Evolutionary conservation across 169 alveolate genomes (phyloP).

Genomic region (Cryptosporidium meleagridis): DNA sequence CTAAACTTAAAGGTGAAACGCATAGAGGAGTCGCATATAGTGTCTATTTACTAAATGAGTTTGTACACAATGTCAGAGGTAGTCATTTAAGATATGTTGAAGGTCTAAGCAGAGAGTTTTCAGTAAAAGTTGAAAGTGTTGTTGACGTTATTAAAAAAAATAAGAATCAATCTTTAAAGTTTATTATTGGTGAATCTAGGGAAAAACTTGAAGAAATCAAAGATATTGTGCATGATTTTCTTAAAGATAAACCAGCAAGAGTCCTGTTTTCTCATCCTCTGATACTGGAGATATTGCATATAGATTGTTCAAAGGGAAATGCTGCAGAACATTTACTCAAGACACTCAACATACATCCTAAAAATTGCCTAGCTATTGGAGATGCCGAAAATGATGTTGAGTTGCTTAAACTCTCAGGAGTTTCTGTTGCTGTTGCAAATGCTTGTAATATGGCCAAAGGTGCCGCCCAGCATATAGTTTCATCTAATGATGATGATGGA

Average conservation of each 20-base stretch:
- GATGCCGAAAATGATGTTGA: slow-evolving; percentile 86
- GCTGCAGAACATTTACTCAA: slow-evolving; percentile 81
- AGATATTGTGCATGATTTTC: slow-evolving; percentile 65
- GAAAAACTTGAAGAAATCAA: slow-evolving; percentile 73
- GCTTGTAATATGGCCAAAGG: slow-evolving; percentile 80
- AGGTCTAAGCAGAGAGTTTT: slow-evolving; percentile 53
- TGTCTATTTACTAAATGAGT: slow-evolving; percentile 51
- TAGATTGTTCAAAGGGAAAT: slow-evolving; percentile 79
- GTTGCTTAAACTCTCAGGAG: slow-evolving; percentile 77
- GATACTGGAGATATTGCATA: slow-evolving; percentile 79
- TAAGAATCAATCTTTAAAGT: slow-evolving; percentile 38
- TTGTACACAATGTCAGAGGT: slow-evolving; percentile 57
- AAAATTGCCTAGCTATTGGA: slow-evolving; percentile 82
- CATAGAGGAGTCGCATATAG: slow-evolving; percentile 62
- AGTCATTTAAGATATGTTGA: slow-evolving; percentile 25
- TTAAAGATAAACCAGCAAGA: slow-evolving; percentile 76
- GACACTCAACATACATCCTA: slow-evolving; percentile 75
- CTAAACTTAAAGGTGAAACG: slow-evolving; percentile 34
- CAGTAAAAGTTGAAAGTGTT: slow-evolving; percentile 50
- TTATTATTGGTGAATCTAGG: slow-evolving; percentile 65
- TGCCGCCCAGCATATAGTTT: slow-evolving; percentile 77
- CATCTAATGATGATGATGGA: slow-evolving; percentile 79
- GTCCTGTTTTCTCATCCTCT: slow-evolving; percentile 79
- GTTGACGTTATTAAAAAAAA: slow-evolving; percentile 41
- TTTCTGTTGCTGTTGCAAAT: slow-evolving; percentile 80